phyloP scores from a whole-genome alignment of 352 stramenopile species.

The Phytopythium helicoides region DNA sequence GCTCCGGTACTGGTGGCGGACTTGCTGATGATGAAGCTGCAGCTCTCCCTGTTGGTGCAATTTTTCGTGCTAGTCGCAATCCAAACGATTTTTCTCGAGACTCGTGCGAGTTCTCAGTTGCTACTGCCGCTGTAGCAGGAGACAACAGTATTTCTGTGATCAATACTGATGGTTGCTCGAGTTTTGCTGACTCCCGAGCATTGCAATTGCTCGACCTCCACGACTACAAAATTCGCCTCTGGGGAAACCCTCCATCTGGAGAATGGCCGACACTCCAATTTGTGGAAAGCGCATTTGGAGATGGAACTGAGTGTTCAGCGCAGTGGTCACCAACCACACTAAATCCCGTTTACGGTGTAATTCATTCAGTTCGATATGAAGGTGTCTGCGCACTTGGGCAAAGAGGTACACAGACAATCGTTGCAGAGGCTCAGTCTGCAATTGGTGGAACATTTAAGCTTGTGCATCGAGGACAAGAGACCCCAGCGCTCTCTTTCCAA shows the following conservation, averaged over 20 bases:
- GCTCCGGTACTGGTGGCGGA: slow-evolving; percentile 14
- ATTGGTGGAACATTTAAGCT: slow-evolving; percentile 91
- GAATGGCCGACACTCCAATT: slow-evolving; percentile 74
- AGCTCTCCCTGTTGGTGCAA: slow-evolving; percentile 22
- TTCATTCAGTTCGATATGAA: slow-evolving; percentile 74
- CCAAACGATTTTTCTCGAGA: slow-evolving; percentile 64
- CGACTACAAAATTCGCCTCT: slow-evolving; percentile 73
- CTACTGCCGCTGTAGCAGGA: slow-evolving; percentile 6
- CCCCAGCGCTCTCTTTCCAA: slow-evolving; percentile 54
- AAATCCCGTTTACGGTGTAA: slow-evolving; percentile 39
- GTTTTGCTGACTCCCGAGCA: slow-evolving; percentile 45
- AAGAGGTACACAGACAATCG: slow-evolving; percentile 61
- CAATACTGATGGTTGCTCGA: slow-evolving; percentile 21
- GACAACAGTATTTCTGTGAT: slow-evolving; percentile 32
- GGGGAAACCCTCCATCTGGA: slow-evolving; percentile 62
- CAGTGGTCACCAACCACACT: slow-evolving; percentile 32
- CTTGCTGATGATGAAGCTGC: slow-evolving; percentile 31
- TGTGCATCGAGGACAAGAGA: slow-evolving; percentile 83
- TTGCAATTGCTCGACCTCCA: slow-evolving; percentile 67
- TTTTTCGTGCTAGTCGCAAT: slow-evolving; percentile 75
- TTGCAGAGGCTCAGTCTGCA: slow-evolving; percentile 66
- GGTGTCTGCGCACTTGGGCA: slow-evolving; percentile 47
- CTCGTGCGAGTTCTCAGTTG: slow-evolving; percentile 55
- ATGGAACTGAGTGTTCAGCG: slow-evolving; percentile 13
- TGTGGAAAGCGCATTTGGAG: slow-evolving; percentile 34